These are phyloP conservation scores for Penicillium sp. DNA, from an alignment of 2,329 filamentous ascomycete genomes.

Conservation along the genomic window DNA sequence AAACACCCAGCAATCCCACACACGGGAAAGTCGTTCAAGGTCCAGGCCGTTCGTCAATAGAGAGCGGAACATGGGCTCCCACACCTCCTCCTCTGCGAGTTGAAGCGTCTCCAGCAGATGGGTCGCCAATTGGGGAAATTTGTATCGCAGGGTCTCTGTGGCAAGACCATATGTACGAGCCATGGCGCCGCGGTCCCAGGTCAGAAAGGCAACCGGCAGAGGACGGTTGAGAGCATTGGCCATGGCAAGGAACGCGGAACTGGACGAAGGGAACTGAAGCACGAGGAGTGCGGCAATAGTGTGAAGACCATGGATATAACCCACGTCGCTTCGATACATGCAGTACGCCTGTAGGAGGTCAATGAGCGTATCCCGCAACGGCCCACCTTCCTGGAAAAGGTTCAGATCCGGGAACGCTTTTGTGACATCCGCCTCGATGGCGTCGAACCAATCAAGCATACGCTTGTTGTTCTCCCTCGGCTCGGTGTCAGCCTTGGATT, in stretches of 20 bases:
- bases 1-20: constrained; percentile 59
- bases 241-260: constrained; percentile 53
- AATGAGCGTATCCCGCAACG: constrained; percentile 50
- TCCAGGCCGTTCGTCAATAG: constrained; percentile 49
- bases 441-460: constrained; percentile 48
- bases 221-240: constrained; percentile 58
- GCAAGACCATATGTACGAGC: constrained; percentile 52
- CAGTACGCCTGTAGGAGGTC: constrained; percentile 58
- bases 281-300: constrained; percentile 54
- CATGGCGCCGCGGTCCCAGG: constrained; percentile 52
- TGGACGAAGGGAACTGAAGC: constrained; percentile 49
- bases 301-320: constrained; percentile 55
- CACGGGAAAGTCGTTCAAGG: constrained; percentile 48
- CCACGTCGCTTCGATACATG: constrained; percentile 58
- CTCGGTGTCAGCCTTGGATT: constrained; percentile 39
- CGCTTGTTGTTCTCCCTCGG: constrained; percentile 39
- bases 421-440: constrained; percentile 50
- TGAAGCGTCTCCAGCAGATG: constrained; percentile 44
- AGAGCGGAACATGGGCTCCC: constrained; percentile 50
- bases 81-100: constrained; percentile 41
- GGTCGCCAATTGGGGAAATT: constrained; percentile 49
- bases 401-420: constrained; percentile 53
- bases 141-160: constrained; percentile 52
- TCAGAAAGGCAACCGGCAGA: constrained; percentile 56
- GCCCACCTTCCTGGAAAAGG: constrained; percentile 51